Conservation (phyloP, 176 grass and related monocot genomes). For the Tillandsia leiboldiana region DNA sequence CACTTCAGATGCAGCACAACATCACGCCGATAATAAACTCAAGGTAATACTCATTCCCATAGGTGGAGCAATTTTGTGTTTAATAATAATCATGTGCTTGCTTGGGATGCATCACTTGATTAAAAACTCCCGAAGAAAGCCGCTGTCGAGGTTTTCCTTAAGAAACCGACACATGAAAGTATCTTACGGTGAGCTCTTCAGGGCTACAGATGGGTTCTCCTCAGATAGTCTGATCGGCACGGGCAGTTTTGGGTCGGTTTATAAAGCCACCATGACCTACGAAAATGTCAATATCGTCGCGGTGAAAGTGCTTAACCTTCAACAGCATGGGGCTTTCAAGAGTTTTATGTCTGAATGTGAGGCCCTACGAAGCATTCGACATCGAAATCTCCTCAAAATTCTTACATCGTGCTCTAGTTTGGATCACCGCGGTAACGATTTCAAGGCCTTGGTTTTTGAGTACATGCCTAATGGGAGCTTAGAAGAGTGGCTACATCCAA, state of each 20-base stretch:
- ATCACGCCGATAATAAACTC: background rate
- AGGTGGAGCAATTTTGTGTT: slow-evolving; percentile 1
- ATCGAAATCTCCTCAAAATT: slow-evolving; percentile 49
- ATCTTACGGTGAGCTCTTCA: slow-evolving; percentile 34
- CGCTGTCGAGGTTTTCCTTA: background rate
- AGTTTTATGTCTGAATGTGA: slow-evolving; percentile 57
- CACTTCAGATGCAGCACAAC: slow-evolving; percentile 3
- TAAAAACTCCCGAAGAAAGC: slow-evolving; percentile 4
- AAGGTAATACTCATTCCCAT: slow-evolving; percentile 7
- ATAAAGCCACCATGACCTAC: slow-evolving; percentile 27
- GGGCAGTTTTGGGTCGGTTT: slow-evolving; percentile 30
- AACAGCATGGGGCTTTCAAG: slow-evolving; percentile 26
- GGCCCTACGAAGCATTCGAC: slow-evolving; percentile 33
- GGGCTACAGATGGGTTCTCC: slow-evolving; percentile 42
- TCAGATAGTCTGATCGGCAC: slow-evolving; percentile 30
- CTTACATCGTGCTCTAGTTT: slow-evolving; percentile 39
- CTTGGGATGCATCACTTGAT: background rate
- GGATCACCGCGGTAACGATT: slow-evolving; percentile 32
- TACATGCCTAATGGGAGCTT: slow-evolving; percentile 42
- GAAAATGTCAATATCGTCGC: slow-evolving; percentile 18
- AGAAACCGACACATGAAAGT: slow-evolving; percentile 16
- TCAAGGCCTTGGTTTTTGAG: slow-evolving; percentile 48
- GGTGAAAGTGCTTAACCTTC: slow-evolving; percentile 46
- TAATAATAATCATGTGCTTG: slow-evolving; percentile 3
- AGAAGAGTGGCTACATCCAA: slow-evolving; percentile 40